Conservation (phyloP, 441 rosid species). For the Metrosideros polymorpha region DNA sequence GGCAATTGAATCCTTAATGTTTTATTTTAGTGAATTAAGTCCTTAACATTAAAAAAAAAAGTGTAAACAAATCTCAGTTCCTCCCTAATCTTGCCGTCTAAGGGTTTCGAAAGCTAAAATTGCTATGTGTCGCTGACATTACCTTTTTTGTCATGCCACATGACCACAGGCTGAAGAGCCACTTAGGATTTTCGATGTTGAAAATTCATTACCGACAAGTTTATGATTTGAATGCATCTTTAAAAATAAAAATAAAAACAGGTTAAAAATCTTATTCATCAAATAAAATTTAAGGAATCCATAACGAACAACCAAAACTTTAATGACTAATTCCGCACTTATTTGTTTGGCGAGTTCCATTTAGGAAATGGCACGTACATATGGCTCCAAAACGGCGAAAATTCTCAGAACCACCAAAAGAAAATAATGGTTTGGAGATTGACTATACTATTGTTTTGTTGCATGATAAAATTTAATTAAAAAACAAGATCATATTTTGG, state of each 20-base stretch:
- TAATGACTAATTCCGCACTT: background rate
- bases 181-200: background rate
- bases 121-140: background rate
- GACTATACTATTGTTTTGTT: background rate
- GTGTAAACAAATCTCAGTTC: background rate
- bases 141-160: background rate
- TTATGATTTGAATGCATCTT: background rate
- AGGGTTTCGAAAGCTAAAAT: background rate
- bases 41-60: background rate
- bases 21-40: background rate
- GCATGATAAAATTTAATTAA: background rate
- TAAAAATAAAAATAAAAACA: background rate
- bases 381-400: too few species aligned
- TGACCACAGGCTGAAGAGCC: rapidly evolving
- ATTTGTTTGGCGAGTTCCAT: background rate
- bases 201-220: background rate
- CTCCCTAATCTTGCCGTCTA: background rate
- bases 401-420: too few species aligned
- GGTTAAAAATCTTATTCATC: background rate
- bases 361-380: too few species aligned
- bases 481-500: background rate
- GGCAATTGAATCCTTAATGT: background rate
- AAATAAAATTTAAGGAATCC: background rate
- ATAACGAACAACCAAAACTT: background rate
- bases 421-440: background rate